These are phyloP conservation scores for Chrysoporthe cubensis DNA, from an alignment of 2,329 filamentous ascomycete species.

Conservation along the genomic window DNA sequence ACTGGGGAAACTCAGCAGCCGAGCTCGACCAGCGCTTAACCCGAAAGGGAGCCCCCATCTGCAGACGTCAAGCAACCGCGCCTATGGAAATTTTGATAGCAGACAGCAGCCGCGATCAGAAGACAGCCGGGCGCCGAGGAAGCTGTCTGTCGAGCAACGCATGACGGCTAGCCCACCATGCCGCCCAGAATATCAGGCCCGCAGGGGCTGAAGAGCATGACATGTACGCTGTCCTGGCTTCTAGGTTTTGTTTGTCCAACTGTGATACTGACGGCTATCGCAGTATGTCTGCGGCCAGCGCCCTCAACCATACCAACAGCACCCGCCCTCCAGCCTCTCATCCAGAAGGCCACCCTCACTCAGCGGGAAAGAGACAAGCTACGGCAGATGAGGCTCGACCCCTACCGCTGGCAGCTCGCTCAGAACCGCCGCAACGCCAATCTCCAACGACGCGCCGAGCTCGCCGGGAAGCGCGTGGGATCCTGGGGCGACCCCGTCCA, in stretches of 20 bases:
- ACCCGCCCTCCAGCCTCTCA: slow-evolving; percentile 59
- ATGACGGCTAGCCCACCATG: slow-evolving; percentile 52
- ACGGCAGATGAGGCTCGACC: slow-evolving; percentile 72
- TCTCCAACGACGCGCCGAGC: slow-evolving; percentile 71
- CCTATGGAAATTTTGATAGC: slow-evolving; percentile 29
- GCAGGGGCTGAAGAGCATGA: slow-evolving; percentile 62
- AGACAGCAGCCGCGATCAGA: slow-evolving; percentile 19
- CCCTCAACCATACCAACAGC: slow-evolving; percentile 38
- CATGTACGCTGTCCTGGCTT: slow-evolving; percentile 51
- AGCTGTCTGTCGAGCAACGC: slow-evolving; percentile 29
- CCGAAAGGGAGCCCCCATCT: not conserved
- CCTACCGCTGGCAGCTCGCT: slow-evolving; percentile 80
- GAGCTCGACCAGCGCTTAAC: slow-evolving; percentile 12
- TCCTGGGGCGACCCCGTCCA: slow-evolving; percentile 77
- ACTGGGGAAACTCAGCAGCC: slow-evolving; percentile 14
- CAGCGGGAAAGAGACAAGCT: slow-evolving; percentile 67
- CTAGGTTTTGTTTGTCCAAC: slow-evolving; percentile 31
- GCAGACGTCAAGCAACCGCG: slow-evolving; percentile 26
- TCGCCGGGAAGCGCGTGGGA: slow-evolving; percentile 66
- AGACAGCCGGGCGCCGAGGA: slow-evolving; percentile 16
- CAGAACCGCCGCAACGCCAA: slow-evolving; percentile 85
- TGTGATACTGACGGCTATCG: slow-evolving; percentile 31
- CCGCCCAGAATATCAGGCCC: slow-evolving; percentile 67
- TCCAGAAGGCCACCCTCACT: slow-evolving; percentile 68
- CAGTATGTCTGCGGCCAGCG: slow-evolving; percentile 65